These are phyloP conservation scores for Phialophora expanda DNA, from an alignment of 2,329 filamentous ascomycete species.

Conservation along the genomic window DNA sequence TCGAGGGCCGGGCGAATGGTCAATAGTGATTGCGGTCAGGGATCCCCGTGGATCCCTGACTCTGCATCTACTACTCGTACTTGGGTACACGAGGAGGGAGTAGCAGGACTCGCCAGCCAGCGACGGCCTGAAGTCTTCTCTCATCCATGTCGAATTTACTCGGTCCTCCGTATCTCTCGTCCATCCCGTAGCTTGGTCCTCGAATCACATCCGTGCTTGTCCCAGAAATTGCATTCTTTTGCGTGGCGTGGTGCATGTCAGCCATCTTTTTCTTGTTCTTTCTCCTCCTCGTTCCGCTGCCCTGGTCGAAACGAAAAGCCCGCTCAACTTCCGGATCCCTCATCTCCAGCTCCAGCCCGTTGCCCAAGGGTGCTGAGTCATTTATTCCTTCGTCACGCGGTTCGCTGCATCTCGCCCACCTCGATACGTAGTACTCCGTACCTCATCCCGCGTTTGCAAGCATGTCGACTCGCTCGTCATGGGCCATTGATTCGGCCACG, in stretches of 20 bases:
- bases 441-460: not conserved
- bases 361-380: not conserved
- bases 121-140: not conserved
- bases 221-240: no score
- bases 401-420: constrained; percentile 6
- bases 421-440: not conserved
- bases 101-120: no score
- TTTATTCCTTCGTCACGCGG: not conserved
- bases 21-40: no score
- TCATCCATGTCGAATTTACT: no score
- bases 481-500: not conserved
- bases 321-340: constrained; percentile 14
- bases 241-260: no score
- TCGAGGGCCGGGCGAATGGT: no score
- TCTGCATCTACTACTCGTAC: not conserved
- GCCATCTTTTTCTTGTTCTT: no score
- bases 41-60: not conserved
- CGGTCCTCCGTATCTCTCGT: no score
- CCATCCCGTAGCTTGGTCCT: no score
- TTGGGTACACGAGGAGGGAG: no score
- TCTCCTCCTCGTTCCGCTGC: no score
- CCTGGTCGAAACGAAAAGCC: not conserved
- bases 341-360: not conserved
- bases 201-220: no score
- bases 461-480: not conserved